Base-by-base conservation (phyloP, 2,329 filamentous ascomycete genomes). In the Clonostachys solani region DNA sequence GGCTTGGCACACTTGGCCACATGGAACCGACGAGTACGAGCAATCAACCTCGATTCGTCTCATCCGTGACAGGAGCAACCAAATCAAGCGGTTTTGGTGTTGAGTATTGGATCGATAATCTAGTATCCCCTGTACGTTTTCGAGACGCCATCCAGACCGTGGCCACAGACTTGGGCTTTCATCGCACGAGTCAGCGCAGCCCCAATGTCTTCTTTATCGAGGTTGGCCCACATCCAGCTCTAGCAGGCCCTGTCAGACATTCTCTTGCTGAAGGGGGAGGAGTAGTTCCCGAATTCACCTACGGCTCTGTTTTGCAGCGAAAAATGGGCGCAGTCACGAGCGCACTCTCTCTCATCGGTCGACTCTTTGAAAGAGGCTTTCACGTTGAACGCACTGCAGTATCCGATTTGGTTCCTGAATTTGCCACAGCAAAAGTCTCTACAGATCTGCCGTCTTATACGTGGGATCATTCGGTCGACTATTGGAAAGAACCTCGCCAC, bases 81-180 rank as follows among this genome's bases (percentile, higher is more conserved):
- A 29, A 29, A 29, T 29, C 23, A 29, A 29, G 8, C 9, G 8
- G 10, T 8, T 49, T 49, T 13, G 41, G 29, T 41, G 48, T 46
- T 5, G 42, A 50, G 9, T 52, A 55, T 41, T 55, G 52, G 53
- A 43, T 49, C 10, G 44, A 44, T 15, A 59, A 56, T 50, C 49
- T 62, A 45, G 50, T 58, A 16, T 54, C 52, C 8, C 50, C 54
- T 10, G 57, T 62, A 9, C 48, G 47, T 12, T 54, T 47, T 40
- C 33, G 16, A 36, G 49, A 42, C 33, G 40, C 47, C 33, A 17
- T 53, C n/a, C 12, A 15, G 4, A 15, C 42, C 15, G 29, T 47
- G 45, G n/a, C n/a, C n/a, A n/a, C n/a, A n/a, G n/a, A n/a, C n/a
- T n/a, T n/a, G n/a, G n/a, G n/a, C n/a, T n/a, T n/a, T n/a, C n/a